Evolutionary conservation across 306 rosid genomes (phyloP).

Genomic region (Fragaria vesca): DNA sequence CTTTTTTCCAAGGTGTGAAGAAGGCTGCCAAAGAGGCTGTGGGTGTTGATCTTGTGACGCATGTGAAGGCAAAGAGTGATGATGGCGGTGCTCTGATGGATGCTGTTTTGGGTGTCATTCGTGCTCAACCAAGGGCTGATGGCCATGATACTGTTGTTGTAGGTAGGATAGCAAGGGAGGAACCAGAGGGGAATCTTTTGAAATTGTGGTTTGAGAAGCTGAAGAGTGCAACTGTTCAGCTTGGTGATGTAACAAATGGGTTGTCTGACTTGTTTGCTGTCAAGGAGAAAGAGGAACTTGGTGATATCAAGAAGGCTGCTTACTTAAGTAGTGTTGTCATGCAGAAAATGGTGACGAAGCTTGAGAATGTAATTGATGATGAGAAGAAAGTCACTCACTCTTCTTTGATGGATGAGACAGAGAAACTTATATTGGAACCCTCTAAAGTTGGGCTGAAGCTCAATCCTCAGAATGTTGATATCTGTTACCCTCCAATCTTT

Average conservation of each 20-base stretch:
- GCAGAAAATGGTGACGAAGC: conserved; percentile 80
- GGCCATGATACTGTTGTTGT: conserved; percentile 50
- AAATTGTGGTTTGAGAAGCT: conserved; percentile 77
- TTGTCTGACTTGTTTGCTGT: conserved; percentile 64
- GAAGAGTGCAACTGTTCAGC: conserved; percentile 46
- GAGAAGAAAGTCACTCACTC: conserved; percentile 86
- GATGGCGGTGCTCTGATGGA: conserved; percentile 79
- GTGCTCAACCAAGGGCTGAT: conserved; percentile 57
- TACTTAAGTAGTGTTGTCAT: conserved; percentile 69
- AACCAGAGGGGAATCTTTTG: conserved; percentile 80
- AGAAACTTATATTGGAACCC: conserved; percentile 82
- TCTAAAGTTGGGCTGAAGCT: conserved; percentile 69
- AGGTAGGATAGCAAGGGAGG: conserved; percentile 79
- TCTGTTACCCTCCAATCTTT: conserved; percentile 90
- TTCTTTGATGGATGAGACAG: conserved; percentile 86
- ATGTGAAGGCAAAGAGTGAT: conserved; percentile 70
- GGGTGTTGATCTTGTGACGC: conserved; percentile 75
- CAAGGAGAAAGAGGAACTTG: conserved; percentile 69
- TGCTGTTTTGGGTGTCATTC: conserved; percentile 59
- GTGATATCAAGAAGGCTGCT: conserved; percentile 76
- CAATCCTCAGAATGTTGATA: conserved; percentile 85
- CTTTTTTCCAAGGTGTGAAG: conserved; percentile 68
- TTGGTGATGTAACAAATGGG: conserved; percentile 73
- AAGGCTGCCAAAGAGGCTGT: conserved; percentile 65
- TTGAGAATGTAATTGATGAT: conserved; percentile 88